Percentiles rank a stretch among this genome's conserved stretches.
Conservation (phyloP, 805 yeast species). For the Starmerella apicola region DNA sequence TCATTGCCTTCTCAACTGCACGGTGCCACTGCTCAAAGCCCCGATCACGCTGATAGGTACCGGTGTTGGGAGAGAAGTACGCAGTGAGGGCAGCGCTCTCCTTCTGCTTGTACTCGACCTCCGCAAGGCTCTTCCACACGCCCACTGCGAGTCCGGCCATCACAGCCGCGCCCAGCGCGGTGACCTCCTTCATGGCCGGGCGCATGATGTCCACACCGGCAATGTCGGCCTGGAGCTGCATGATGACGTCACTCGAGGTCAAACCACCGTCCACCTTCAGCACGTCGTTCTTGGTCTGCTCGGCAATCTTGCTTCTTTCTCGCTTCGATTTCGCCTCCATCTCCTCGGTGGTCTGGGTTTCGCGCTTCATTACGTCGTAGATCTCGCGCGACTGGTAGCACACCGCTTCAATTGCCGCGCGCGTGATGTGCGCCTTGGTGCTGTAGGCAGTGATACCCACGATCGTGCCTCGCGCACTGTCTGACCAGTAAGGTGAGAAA, state of each 20-base stretch:
- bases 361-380: conserved; percentile 77
- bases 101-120: conserved; percentile 34
- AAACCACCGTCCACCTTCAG: conserved; percentile 83
- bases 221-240: conserved; percentile 89
- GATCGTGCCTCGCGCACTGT: conserved; percentile 82
- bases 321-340: neutral
- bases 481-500: conserved; percentile 93
- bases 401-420: conserved; percentile 92
- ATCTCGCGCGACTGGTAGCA: conserved; percentile 90
- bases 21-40: conserved; percentile 71
- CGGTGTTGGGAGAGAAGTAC: conserved; percentile 32
- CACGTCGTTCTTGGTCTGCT: conserved; percentile 13
- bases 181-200: conserved; percentile 76
- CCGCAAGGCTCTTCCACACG: conserved; percentile 65
- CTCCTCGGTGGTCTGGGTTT: conserved; percentile 39
- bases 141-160: conserved; percentile 76
- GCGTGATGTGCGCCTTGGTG: conserved; percentile 80
- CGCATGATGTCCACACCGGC: conserved; percentile 76
- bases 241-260: conserved; percentile 79
- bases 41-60: conserved; percentile 45
- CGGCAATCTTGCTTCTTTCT: too few relatives aligned
- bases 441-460: conserved; percentile 88
- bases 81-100: conserved; percentile 17
- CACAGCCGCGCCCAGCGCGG: conserved; percentile 92
- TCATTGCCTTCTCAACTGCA: conserved; percentile 68